Percentiles rank a stretch among this genome's conserved stretches.
Conservation (phyloP, 805 yeast genomes). For the Cyberlindnera galapagoensis region DNA sequence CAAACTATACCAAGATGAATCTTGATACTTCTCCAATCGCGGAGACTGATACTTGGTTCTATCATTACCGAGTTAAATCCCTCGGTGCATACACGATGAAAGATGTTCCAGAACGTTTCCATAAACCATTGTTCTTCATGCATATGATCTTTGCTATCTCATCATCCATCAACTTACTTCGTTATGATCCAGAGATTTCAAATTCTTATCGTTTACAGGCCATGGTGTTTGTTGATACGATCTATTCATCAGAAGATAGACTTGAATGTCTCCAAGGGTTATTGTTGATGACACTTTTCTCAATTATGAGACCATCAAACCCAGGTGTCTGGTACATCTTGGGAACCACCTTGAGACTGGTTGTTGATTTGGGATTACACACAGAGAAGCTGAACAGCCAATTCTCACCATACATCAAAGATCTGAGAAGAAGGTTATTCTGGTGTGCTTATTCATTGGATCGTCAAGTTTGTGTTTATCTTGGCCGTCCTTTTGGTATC, state of each 20-base stretch:
- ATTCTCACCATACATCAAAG: slow-evolving; percentile 51
- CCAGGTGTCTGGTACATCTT: slow-evolving; percentile 93
- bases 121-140: slow-evolving; percentile 58
- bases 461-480: slow-evolving; percentile 76
- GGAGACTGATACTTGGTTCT: slow-evolving; percentile 40
- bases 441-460: slow-evolving; percentile 90
- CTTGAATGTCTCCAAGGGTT: slow-evolving; percentile 71
- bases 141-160: slow-evolving; percentile 78
- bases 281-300: slow-evolving; percentile 59
- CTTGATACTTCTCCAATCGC: slow-evolving; percentile 24
- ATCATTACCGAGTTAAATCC: slow-evolving; percentile 28
- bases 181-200: slow-evolving; percentile 57
- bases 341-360: slow-evolving; percentile 72
- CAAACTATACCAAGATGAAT: slow-evolving; percentile 45
- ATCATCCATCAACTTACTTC: slow-evolving; percentile 64
- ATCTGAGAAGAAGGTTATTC: slow-evolving; percentile 67
- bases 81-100: slow-evolving; percentile 9
- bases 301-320: slow-evolving; percentile 81
- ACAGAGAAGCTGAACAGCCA: slow-evolving; percentile 43
- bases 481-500: slow-evolving; percentile 84
- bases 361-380: slow-evolving; percentile 83
- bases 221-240: slow-evolving; percentile 46
- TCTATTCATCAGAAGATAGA: slow-evolving; percentile 51
- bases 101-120: slow-evolving; percentile 40
- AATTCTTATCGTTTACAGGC: slow-evolving; percentile 70